These are phyloP conservation scores for Achaetomium macrosporum DNA, from an alignment of 2,329 filamentous ascomycete species.

Conservation along the genomic window DNA sequence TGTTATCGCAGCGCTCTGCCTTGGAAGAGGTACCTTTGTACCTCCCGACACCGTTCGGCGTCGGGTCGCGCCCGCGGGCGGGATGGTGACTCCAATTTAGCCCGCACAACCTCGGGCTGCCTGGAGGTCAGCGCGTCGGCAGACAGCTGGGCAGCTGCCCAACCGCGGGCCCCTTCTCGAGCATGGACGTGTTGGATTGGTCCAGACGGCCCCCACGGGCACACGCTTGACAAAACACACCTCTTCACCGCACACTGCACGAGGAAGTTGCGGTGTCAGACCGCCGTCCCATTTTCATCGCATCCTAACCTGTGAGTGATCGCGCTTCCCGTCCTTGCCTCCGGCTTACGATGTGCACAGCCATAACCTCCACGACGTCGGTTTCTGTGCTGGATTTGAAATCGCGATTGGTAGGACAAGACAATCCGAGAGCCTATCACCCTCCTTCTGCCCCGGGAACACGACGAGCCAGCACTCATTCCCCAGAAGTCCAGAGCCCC, in stretches of 20 bases:
- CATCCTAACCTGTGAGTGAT: background rate
- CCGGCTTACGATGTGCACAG: conserved; percentile 2
- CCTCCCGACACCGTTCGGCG: conserved; percentile 5
- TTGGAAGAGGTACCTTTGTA: background rate
- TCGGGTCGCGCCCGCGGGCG: conserved; percentile 7
- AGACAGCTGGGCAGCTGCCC: conserved; percentile 9
- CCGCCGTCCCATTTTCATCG: conserved; percentile 7
- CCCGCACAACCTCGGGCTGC: background rate
- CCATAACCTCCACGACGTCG: background rate
- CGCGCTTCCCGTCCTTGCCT: background rate
- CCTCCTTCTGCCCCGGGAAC: background rate
- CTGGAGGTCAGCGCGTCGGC: background rate
- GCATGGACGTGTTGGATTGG: conserved; percentile 15
- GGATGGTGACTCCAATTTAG: conserved; percentile 1
- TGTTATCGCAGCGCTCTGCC: background rate
- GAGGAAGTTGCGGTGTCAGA: conserved; percentile 21
- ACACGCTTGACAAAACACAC: conserved; percentile 13
- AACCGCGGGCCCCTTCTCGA: conserved; percentile 11
- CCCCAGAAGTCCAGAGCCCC: conserved; percentile 2
- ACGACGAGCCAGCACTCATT: background rate
- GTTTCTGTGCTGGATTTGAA: background rate
- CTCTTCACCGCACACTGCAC: conserved; percentile 9
- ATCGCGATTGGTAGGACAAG: conserved; percentile 8
- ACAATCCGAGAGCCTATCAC: conserved; percentile 5
- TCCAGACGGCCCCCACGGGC: conserved; percentile 13